phyloP scores from a whole-genome alignment of 345 rosid species.

The Isatis tinctoria region DNA sequence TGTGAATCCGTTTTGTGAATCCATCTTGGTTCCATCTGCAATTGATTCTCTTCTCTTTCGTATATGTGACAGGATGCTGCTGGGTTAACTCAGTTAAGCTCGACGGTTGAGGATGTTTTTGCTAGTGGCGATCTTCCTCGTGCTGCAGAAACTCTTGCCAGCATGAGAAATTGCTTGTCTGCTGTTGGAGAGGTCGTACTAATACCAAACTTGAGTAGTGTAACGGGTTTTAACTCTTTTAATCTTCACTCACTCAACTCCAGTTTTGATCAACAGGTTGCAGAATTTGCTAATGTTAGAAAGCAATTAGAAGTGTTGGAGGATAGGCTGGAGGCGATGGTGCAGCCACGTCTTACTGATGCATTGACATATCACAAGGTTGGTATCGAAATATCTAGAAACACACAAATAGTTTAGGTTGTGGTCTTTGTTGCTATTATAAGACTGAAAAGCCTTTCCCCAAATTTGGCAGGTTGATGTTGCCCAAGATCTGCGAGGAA shows the following conservation, averaged over 20 bases:
- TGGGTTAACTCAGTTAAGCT: slow-evolving; percentile 90
- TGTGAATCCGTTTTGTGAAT: neutral
- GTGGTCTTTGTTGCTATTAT: slow-evolving; percentile 8
- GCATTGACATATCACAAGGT: slow-evolving; percentile 96
- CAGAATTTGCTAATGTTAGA: slow-evolving; percentile 95
- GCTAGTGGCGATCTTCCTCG: slow-evolving; percentile 97
- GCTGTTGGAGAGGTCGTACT: slow-evolving; percentile 90
- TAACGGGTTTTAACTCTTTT: neutral
- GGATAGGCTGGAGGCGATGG: slow-evolving; percentile 91
- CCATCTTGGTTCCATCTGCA: too few relatives aligned
- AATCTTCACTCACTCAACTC: neutral
- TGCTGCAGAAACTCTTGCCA: slow-evolving; percentile 98
- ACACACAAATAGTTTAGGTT: neutral
- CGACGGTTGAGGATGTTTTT: slow-evolving; percentile 96
- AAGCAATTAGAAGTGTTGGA: slow-evolving; percentile 94
- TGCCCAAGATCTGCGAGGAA: slow-evolving; percentile 91
- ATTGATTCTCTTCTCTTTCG: neutral
- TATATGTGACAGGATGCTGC: slow-evolving; percentile 78
- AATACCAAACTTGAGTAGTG: neutral
- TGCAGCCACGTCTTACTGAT: slow-evolving; percentile 93
- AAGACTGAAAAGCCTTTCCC: slow-evolving; percentile 6
- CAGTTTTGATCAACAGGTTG: slow-evolving; percentile 53
- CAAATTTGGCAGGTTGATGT: slow-evolving; percentile 61
- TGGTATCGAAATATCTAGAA: neutral
- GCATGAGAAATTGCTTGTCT: slow-evolving; percentile 97